phyloP scores from a whole-genome alignment of 805 yeast genomes.

The Ogataea pini region DNA sequence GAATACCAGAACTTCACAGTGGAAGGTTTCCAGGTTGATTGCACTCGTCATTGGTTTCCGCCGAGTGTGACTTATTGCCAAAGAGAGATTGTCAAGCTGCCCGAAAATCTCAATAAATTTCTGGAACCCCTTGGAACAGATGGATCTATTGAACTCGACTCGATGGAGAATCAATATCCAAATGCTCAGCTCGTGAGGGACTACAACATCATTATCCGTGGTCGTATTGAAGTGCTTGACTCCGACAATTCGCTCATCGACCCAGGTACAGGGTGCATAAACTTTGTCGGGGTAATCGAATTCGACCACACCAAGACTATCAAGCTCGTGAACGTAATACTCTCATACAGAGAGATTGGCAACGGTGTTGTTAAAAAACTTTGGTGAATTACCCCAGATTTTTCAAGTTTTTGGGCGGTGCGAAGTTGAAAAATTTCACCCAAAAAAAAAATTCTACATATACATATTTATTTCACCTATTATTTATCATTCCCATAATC shows the following conservation, averaged over 20 bases:
- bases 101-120: conserved; percentile 31
- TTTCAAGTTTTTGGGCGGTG: conserved; percentile 9
- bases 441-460: neutral
- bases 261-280: conserved; percentile 32
- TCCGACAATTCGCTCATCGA: conserved; percentile 21
- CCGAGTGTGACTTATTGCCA: conserved; percentile 27
- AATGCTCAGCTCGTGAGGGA: conserved; percentile 28
- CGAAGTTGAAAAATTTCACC: conserved; percentile 1
- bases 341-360: conserved; percentile 31
- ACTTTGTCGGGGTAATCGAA: conserved; percentile 36
- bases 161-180: conserved; percentile 28
- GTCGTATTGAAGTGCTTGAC: conserved; percentile 29
- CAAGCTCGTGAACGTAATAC: conserved; percentile 28
- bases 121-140: conserved; percentile 34
- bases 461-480: neutral
- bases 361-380: conserved; percentile 31
- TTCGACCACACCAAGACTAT: conserved; percentile 39
- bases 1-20: conserved; percentile 33
- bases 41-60: conserved; percentile 30
- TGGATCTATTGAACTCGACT: conserved; percentile 22
- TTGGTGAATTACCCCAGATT: conserved; percentile 24
- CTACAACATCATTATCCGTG: conserved; percentile 34
- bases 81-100: conserved; percentile 29
- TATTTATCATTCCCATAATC: neutral
- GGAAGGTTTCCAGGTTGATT: conserved; percentile 36